phyloP scores from a whole-genome alignment of 805 yeast species.

The Tetrapisispora pingtungensis region DNA sequence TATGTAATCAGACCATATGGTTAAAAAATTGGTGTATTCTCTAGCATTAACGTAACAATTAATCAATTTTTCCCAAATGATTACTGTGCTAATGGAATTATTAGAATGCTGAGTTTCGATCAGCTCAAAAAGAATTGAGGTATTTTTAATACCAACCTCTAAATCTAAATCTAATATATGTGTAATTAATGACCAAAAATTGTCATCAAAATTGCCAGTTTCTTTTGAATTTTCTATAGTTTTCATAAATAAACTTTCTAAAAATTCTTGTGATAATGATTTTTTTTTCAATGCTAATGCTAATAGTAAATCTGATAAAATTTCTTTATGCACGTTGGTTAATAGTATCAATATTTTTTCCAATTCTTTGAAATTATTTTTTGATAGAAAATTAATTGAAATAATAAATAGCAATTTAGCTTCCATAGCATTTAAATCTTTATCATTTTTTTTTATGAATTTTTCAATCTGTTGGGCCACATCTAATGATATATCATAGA shows the following conservation, averaged over 20 bases:
- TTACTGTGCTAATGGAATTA: constrained; percentile 1
- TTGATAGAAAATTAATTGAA: constrained; percentile 16
- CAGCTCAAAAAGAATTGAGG: constrained; percentile 12
- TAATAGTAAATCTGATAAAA: constrained; percentile 36
- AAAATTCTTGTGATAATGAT: constrained; percentile 43
- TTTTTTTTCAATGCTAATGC: constrained; percentile 43
- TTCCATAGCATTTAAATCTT: constrained; percentile 5
- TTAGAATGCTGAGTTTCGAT: constrained; percentile 7
- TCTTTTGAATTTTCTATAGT: constrained; percentile 6
- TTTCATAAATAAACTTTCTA: constrained; percentile 24
- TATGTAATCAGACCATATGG: constrained; percentile 34
- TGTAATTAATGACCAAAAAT: constrained; percentile 39
- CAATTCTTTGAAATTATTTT: constrained; percentile 22
- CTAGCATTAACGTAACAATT: constrained; percentile 46
- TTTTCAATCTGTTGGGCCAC: constrained; percentile 11
- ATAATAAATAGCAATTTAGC: constrained; percentile 14
- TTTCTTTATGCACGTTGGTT: constrained; percentile 29
- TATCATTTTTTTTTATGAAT: constrained; percentile 11
- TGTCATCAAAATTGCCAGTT: background rate
- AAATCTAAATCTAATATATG: constrained; percentile 45
- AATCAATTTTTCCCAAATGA: constrained; percentile 29
- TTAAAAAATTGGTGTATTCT: constrained; percentile 42
- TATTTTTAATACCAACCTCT: constrained; percentile 43
- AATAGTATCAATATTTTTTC: constrained; percentile 42
- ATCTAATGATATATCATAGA: constrained; percentile 13